Evolutionary conservation across 2,329 filamentous ascomycete species (phyloP), one percentile per base, ranked within the genome.

Genomic region (Fusarium sp.): DNA sequence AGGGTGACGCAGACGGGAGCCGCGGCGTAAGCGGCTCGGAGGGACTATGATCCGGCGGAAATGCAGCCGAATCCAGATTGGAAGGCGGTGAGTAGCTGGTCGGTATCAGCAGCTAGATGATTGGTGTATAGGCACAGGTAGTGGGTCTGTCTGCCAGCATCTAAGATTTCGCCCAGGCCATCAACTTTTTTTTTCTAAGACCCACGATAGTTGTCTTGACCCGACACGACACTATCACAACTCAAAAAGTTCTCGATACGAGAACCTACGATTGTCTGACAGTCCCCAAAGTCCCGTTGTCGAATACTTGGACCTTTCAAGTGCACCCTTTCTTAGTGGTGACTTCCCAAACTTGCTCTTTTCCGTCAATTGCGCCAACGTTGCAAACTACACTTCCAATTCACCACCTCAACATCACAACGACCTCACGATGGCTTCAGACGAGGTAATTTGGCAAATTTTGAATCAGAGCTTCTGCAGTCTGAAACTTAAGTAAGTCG

Each of bases 391-490:
- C 7, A 9, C 20, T 15, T 54, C 14, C 35, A 17, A 51, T 40
- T 15, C 10, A 50, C 7, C 20, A 19, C 11, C 4, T 28, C 40
- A 46, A 41, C 35, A 24, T 19, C 35, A 35, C 28, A 41, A 48
- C 37, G 32, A 45, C 24, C 9, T 17, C 19, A 46, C 39, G 58
- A 96, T 96, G 92, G 89, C 92, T 60, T 96, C 93, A 67, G 95
- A 98, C 84, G 95, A 98, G 81, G 96, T 98, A 70, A 91, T 98
- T 68, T 99, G 96, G 96, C 90, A 94, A 79, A 92, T 97, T 59
- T 97, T 97, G 72, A 96, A 97, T 81, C 92, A 96, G 81, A 92
- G 95, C 77, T 96, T 96, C 79, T 98, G 96, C 83, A 90, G 92
- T 51, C 98, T 94, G 85, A 97, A 97, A 78, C 85, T 98, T 71